Evolutionary conservation across 352 stramenopile genomes (phyloP).

Genomic region (Phytophthora boehmeriae): DNA sequence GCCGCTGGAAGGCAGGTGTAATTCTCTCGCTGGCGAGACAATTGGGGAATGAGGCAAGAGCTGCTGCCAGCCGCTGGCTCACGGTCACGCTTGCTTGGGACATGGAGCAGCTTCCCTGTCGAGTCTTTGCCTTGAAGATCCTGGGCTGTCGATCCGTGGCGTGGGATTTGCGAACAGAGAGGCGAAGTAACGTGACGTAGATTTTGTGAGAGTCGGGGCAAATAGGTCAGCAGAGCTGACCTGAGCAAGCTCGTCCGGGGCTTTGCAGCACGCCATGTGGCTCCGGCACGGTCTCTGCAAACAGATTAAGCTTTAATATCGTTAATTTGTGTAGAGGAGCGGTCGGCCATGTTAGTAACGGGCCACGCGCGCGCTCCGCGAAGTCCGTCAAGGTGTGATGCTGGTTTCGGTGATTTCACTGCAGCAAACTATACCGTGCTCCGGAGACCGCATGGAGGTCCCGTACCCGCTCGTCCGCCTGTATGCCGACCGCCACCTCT

Average conservation of each 20-base stretch:
- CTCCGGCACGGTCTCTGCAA: not conserved
- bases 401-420: not conserved
- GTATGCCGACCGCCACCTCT: too few species aligned
- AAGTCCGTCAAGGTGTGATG: not conserved
- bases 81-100: not conserved
- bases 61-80: not conserved
- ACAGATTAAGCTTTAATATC: not conserved
- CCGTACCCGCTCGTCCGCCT: too few species aligned
- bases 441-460: too few species aligned
- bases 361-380: too few species aligned
- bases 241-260: too few species aligned
- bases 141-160: not conserved
- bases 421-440: too few species aligned
- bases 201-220: not conserved
- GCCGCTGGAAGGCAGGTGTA: conserved; percentile 16
- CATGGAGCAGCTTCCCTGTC: not conserved
- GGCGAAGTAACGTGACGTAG: not conserved
- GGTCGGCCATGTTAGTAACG: not conserved
- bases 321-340: conserved; percentile 1
- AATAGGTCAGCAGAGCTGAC: too few species aligned
- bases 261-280: not conserved
- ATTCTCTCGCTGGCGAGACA: conserved; percentile 28
- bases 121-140: not conserved
- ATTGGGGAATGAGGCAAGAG: conserved; percentile 25
- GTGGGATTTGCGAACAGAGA: not conserved